A percentile compares a stretch with the other conserved stretches of the same genome.
Evolutionary conservation across 2,329 filamentous ascomycete genomes (phyloP).

Genomic region (Penicillium sp.): DNA sequence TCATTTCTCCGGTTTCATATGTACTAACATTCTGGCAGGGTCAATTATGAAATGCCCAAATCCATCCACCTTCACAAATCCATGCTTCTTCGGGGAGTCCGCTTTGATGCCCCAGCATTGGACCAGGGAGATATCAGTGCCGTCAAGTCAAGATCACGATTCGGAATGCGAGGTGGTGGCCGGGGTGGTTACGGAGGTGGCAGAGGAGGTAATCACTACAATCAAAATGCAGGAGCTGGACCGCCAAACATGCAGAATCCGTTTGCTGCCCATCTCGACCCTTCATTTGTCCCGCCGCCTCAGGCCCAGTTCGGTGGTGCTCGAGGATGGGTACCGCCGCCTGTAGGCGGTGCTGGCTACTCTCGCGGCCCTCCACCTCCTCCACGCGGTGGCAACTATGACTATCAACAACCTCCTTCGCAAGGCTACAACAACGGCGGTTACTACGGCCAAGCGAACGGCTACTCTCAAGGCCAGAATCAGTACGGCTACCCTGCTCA

Average conservation of each 20-base stretch:
- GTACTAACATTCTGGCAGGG: conserved; percentile 47
- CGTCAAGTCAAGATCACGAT: conserved; percentile 62
- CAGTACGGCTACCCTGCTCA: conserved; percentile 19
- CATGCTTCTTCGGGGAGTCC: conserved; percentile 82
- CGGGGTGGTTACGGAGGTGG: conserved; percentile 56
- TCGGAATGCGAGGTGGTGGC: conserved; percentile 57
- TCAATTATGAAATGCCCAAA: conserved; percentile 78
- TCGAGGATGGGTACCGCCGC: conserved; percentile 32
- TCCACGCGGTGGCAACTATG: conserved; percentile 31
- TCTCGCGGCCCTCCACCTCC: conserved; percentile 37
- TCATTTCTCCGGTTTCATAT: conserved; percentile 25
- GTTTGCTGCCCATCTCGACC: conserved; percentile 46
- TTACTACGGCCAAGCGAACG: conserved; percentile 24
- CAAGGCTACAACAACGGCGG: conserved; percentile 20
- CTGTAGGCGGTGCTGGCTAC: conserved; percentile 26
- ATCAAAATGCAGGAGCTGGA: conserved; percentile 24
- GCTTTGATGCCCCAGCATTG: conserved; percentile 67
- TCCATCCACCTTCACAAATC: conserved; percentile 78
- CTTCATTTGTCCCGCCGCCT: conserved; percentile 35
- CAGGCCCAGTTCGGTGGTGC: conserved; percentile 26
- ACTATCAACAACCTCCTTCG: conserved; percentile 22
- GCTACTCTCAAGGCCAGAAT: conserved; percentile 23
- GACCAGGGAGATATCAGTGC: conserved; percentile 71
- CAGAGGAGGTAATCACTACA: conserved; percentile 52
- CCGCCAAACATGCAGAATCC: conserved; percentile 32